Conservation (phyloP, 2,329 filamentous ascomycete species). For the Stagonosporopsis tanaceti region DNA sequence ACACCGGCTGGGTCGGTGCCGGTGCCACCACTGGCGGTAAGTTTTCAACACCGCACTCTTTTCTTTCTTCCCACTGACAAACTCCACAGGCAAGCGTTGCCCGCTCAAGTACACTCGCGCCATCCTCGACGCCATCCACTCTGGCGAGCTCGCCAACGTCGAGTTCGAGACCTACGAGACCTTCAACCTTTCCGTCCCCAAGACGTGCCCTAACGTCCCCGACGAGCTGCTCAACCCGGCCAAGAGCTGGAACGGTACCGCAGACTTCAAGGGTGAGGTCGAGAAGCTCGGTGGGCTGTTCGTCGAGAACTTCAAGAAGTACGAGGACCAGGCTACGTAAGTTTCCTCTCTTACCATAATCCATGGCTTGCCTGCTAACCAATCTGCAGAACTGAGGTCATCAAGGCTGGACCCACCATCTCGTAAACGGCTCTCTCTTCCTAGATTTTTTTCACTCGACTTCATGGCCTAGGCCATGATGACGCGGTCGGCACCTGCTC, state of each 20-base stretch:
- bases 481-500: not conserved
- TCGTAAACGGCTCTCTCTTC: not conserved
- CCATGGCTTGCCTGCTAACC: too few relatives aligned
- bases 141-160: conserved; percentile 88
- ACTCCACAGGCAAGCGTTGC: conserved; percentile 92
- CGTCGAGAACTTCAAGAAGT: conserved; percentile 98
- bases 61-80: conserved; percentile 80
- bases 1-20: conserved; percentile 97
- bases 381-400: not conserved
- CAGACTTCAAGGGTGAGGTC: conserved; percentile 87
- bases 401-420: not conserved
- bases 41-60: conserved; percentile 55
- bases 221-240: conserved; percentile 92
- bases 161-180: conserved; percentile 95
- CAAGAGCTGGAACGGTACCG: conserved; percentile 85
- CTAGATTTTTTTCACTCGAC: too few relatives aligned
- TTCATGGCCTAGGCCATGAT: too few relatives aligned
- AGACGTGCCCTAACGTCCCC: conserved; percentile 86
- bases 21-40: conserved; percentile 90
- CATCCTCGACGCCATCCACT: conserved; percentile 98
- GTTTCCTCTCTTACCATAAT: not conserved
- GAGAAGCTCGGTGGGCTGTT: conserved; percentile 90
- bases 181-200: conserved; percentile 98
- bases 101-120: conserved; percentile 98
- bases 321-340: conserved; percentile 59